These are phyloP conservation scores for Cytospora piceae DNA, from an alignment of 2,329 filamentous ascomycete genomes.

Conservation along the genomic window DNA sequence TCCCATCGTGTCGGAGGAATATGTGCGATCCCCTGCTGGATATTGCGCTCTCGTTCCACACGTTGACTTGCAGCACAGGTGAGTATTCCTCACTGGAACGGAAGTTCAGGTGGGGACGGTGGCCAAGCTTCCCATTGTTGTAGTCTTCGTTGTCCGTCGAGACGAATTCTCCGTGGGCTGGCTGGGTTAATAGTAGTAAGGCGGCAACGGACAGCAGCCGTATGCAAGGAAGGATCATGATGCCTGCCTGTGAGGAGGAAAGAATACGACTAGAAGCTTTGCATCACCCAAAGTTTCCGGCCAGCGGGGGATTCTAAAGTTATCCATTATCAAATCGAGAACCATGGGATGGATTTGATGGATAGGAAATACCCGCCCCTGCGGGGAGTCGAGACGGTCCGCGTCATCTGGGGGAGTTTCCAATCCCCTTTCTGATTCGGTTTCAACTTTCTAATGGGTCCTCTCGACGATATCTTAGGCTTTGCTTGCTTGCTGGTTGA, in stretches of 20 bases:
- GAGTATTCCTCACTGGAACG: constrained; percentile 30
- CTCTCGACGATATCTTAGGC: no score
- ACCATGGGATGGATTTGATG: neutral
- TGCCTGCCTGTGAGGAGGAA: neutral
- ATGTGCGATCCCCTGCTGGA: constrained; percentile 32
- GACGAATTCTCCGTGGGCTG: constrained; percentile 22
- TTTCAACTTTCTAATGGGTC: neutral
- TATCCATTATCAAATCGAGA: neutral
- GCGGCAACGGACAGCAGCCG: constrained; percentile 1
- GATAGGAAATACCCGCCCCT: neutral
- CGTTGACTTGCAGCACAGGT: constrained; percentile 31
- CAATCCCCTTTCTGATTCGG: neutral
- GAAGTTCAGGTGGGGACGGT: constrained; percentile 30
- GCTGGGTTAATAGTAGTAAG: neutral
- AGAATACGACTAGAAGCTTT: neutral
- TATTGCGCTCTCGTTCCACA: constrained; percentile 31
- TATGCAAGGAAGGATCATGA: neutral
- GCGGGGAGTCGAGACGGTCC: neutral
- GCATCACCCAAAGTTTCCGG: neutral
- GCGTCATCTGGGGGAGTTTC: neutral
- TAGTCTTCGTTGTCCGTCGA: constrained; percentile 32
- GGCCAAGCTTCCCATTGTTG: constrained; percentile 30
- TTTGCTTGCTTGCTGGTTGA: no score
- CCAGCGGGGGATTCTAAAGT: no score
- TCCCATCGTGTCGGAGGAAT: constrained; percentile 33